phyloP scores from a whole-genome alignment of 140 eudicot species.

The Stevia rebaudiana region DNA sequence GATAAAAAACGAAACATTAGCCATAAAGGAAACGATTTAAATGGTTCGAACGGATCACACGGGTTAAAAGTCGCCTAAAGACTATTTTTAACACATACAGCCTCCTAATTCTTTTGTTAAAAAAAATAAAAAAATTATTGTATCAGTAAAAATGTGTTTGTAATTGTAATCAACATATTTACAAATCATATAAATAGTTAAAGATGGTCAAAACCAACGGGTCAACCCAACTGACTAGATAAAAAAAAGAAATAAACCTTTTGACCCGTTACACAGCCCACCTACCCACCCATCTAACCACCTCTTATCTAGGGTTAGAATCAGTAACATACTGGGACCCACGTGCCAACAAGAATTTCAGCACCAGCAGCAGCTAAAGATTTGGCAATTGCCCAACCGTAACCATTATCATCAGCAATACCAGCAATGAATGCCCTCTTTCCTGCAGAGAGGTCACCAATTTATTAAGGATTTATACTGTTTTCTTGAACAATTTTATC shows the following conservation, averaged over 20 bases:
- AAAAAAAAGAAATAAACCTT: not conserved
- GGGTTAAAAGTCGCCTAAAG: not conserved
- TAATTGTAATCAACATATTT: not conserved
- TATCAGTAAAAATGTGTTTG: not conserved
- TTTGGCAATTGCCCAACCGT: slow-evolving; percentile 96
- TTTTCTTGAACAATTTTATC: not conserved
- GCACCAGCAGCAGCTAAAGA: slow-evolving; percentile 97
- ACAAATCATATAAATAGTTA: not conserved
- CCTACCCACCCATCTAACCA: not conserved
- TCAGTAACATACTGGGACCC: slow-evolving; percentile 69
- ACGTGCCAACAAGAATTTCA: slow-evolving; percentile 84
- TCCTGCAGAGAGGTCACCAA: slow-evolving; percentile 32
- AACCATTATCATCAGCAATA: slow-evolving; percentile 89
- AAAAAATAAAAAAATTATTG: not conserved
- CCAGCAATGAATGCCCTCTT: slow-evolving; percentile 94
- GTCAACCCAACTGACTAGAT: not conserved
- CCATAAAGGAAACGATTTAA: not conserved
- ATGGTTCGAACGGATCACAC: not conserved
- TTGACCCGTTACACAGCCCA: not conserved
- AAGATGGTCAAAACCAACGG: not conserved
- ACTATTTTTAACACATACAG: not conserved
- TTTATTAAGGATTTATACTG: not conserved
- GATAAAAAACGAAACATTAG: not conserved
- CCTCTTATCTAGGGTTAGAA: not conserved
- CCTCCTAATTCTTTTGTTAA: not conserved